Base-by-base conservation (phyloP, 1,284 basidiomycete species). In the Cryptococcus sp. region DNA sequence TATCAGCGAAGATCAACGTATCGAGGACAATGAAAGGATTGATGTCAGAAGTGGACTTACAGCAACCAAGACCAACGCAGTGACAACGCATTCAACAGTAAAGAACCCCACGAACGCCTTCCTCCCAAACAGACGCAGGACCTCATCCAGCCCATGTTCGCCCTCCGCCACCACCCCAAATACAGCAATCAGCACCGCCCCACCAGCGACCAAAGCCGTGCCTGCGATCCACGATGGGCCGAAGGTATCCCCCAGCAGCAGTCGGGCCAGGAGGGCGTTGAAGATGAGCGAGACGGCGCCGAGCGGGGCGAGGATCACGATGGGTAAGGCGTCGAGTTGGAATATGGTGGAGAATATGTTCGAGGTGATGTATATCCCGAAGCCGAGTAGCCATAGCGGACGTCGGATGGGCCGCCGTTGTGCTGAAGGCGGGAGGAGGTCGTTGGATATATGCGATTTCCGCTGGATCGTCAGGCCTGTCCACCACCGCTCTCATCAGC, bases 161-260 rank as follows among this genome's bases (percentile, higher is more conserved):
- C 86, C 85, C 75, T 96, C 92, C n/a, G 89, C 87, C 0, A 97
- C 90, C 57, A 93, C 90, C 53, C 93, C 93, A 75, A 95, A 97
- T 57, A 92, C 82, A 20, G 90, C 93, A 59, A 98, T 93, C 58
- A 95, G 82, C 38, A 92, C 86, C 1, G 94, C 93, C 35, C 93
- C 93, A 13, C 87, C 85, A 1, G 91, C 90, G 62, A 98, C 94
- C 69, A 96, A 82, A 35, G 89, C 76, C 3, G 93, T 96, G 25
- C 93, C 93, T 13, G 90, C 77, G 53, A 93, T 80, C 85, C 95
- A 90, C 81, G 87, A 89, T 13, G 83, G 83, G 5, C 91, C 91
- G 78, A 96, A 91, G 20, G 87, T 83, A 72, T 95, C 93, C 42
- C 91, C 90, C 20, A 97, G 84, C 44, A 97, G 83, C 51, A 95